Evolutionary conservation across 1,284 basidiomycete genomes (phyloP), one percentile per base, ranked within the genome.

Genomic region (Trametes hirsuta): DNA sequence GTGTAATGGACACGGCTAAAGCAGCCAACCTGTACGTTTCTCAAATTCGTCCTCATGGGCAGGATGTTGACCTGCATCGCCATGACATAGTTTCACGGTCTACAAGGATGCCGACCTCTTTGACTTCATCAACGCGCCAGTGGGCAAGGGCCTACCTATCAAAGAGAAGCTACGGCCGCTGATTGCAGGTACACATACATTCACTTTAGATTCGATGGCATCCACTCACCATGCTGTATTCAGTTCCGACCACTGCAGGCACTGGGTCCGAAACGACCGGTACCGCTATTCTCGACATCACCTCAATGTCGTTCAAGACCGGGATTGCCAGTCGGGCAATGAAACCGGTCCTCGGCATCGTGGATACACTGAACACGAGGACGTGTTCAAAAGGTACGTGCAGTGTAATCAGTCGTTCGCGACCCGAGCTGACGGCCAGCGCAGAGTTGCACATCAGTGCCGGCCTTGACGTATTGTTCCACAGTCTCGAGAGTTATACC

Each of bases 181-280:
- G 46, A 95, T 98, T 63, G 95, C 95, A 47, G 79, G 86, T 84
- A 63, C 62, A 78, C 39, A 3, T 15, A 15, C n/a, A 2, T 21
- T 4, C 10, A 2, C 14, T 6, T 14, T 2, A 36, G 6, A 14
- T 8, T 37, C 22, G 15, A 30, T 41, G 22, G 4, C 10, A 9
- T 55, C 15, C 57, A 65, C 39, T 51, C 21, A 51, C n/a, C 8
- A 4, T 15, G n/a, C 1, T 39, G 9, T 48, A 21, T 50, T 8
- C 61, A 87, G 86, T 98, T 22, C 95, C 95, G 10, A 98, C 97
- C 2, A 98, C 96, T 6, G 96, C 97, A 42, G 95, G 96, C 53
- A 98, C 96, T n/a, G 96, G 95, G 12, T 94, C 93, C 2, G 95
- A 98, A 76, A 98, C 97, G 1, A 98, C 96, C 2, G 97, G 97